These are phyloP conservation scores for Tricladium varicosporioides DNA, from an alignment of 2,329 filamentous ascomycete species.

Conservation along the genomic window DNA sequence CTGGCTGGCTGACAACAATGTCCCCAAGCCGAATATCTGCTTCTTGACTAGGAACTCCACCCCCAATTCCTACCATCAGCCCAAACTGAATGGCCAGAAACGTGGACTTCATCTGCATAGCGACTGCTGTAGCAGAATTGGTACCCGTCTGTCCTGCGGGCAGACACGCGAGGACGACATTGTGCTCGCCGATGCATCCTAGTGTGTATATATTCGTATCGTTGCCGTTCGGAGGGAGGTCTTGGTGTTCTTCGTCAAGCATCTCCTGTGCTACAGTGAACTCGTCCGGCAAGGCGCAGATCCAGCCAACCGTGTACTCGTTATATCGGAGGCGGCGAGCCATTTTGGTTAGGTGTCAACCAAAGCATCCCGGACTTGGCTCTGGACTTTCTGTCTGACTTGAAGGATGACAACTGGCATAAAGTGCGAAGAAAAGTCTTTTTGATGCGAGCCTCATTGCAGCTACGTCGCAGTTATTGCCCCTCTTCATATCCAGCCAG, in stretches of 20 bases:
- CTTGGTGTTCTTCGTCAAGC: neutral
- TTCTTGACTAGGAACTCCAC: slow-evolving; percentile 17
- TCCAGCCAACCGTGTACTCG: neutral
- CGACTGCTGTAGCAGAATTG: slow-evolving; percentile 18
- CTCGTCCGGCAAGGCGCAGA: neutral
- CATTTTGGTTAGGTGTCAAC: too few relatives aligned
- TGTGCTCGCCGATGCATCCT: slow-evolving; percentile 24
- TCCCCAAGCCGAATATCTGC: slow-evolving; percentile 1
- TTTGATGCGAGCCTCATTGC: too few relatives aligned
- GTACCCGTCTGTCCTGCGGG: slow-evolving; percentile 21
- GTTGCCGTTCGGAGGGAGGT: neutral
- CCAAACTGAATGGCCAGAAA: slow-evolving; percentile 16
- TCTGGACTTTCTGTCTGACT: too few relatives aligned
- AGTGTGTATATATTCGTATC: slow-evolving; percentile 20
- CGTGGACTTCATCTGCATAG: slow-evolving; percentile 17
- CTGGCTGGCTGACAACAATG: slow-evolving; percentile 13
- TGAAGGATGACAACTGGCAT: too few relatives aligned
- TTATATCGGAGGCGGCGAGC: too few relatives aligned
- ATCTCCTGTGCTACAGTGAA: neutral
- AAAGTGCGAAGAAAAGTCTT: too few relatives aligned
- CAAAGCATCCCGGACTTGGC: too few relatives aligned
- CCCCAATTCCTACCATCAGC: slow-evolving; percentile 21
- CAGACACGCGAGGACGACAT: slow-evolving; percentile 26
- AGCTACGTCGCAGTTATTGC: too few relatives aligned
- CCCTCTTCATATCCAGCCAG: too few relatives aligned